Base-by-base conservation (phyloP, 371 early-diverging fungal genomes). In the Mortierella sp. region DNA sequence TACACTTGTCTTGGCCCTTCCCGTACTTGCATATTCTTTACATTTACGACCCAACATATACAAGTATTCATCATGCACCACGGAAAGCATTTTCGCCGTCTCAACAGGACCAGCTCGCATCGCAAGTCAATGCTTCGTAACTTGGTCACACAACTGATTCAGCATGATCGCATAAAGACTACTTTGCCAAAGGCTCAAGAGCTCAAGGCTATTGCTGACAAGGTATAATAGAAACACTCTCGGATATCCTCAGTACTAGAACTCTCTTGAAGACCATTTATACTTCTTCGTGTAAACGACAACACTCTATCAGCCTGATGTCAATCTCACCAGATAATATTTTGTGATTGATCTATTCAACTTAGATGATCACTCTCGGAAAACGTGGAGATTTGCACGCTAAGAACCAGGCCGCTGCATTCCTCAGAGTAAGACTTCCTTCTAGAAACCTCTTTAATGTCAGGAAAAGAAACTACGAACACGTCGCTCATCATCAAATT, bases 181-280 rank as follows among this genome's bases (percentile, higher is more conserved):
- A 99, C 99, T 0, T 83, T 96, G 34, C 93, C 98, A 15, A 96
- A 97, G 82, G 99, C 98, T 31, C 97, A 96, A 83, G 95, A 95
- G 80, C 84, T 98, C 51, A 88, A 94, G 83, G 91, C 93, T 49
- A 83, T 93, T 60, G 97, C 94, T 28, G 97, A 98, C 81, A 86
- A 92, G 88, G 92, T 93, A 80, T 8, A 43, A 1, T 2, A 5
- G 40, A 37, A 37, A 8, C 40, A 5, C 40, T 13, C n/a, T n/a
- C n/a, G n/a, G n/a, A n/a, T n/a, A n/a, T n/a, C n/a, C n/a, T n/a
- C n/a, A n/a, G n/a, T n/a, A n/a, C n/a, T n/a, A n/a, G n/a, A n/a
- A n/a, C n/a, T n/a, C n/a, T n/a, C n/a, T n/a, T n/a, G n/a, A n/a
- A n/a, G n/a, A n/a, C n/a, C n/a, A n/a, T n/a, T n/a, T n/a, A n/a